Percentiles rank a stretch among this genome's conserved stretches.
Conservation (phyloP, 2,329 filamentous ascomycete species). For the Drechslerella stenobrocha region DNA sequence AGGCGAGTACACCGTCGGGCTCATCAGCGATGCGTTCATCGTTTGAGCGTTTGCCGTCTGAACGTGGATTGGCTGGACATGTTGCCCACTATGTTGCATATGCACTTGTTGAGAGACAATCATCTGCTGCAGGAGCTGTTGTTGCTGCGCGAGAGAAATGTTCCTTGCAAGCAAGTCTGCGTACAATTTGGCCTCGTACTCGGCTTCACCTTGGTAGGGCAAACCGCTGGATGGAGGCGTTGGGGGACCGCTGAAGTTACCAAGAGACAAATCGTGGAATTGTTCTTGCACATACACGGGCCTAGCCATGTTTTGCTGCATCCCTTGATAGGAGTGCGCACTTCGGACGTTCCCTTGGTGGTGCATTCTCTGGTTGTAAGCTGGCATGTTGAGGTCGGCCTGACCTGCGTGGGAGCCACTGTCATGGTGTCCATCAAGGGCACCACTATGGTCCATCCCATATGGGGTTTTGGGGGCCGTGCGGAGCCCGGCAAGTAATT, state of each 20-base stretch:
- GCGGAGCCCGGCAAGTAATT: slow-evolving; percentile 87
- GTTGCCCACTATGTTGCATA: slow-evolving; percentile 49
- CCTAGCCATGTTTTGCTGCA: slow-evolving; percentile 48
- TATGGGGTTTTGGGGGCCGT: slow-evolving; percentile 86
- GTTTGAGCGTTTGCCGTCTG: slow-evolving; percentile 45
- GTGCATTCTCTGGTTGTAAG: slow-evolving; percentile 61
- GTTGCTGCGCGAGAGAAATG: slow-evolving; percentile 87
- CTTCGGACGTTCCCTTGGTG: slow-evolving; percentile 58
- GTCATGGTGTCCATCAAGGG: slow-evolving; percentile 13
- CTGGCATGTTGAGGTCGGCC: slow-evolving; percentile 52
- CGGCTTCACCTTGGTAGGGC: slow-evolving; percentile 50
- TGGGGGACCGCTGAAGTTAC: slow-evolving; percentile 53
- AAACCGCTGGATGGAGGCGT: slow-evolving; percentile 51
- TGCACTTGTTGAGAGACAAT: slow-evolving; percentile 28
- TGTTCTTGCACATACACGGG: slow-evolving; percentile 12
- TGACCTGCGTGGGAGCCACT: not conserved
- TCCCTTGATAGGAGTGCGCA: slow-evolving; percentile 51
- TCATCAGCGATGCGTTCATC: slow-evolving; percentile 51
- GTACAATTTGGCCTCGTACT: slow-evolving; percentile 83
- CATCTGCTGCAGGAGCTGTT: slow-evolving; percentile 64
- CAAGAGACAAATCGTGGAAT: slow-evolving; percentile 19
- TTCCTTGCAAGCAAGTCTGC: slow-evolving; percentile 90
- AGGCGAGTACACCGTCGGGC: slow-evolving; percentile 49
- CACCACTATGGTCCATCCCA: slow-evolving; percentile 56
- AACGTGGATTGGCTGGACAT: slow-evolving; percentile 47